Evolutionary conservation across 129 eudicot genomes (phyloP), one percentile per base, ranked within the genome.

Genomic region (Escallonia herrerae): DNA sequence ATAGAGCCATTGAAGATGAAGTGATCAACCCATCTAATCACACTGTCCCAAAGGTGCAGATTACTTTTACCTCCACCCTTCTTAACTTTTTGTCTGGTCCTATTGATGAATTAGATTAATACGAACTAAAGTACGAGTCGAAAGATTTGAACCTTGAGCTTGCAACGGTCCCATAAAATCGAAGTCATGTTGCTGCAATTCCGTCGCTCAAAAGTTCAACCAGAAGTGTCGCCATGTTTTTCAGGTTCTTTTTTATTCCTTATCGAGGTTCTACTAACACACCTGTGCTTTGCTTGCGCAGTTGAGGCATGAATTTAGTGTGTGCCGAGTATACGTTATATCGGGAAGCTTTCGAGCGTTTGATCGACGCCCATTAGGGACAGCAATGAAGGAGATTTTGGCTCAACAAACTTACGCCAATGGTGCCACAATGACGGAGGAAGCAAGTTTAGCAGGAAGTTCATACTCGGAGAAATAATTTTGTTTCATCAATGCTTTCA

Each of bases 261-360:
- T 53, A 11, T 11, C 3, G n/a, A 51, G 5, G 2, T 53, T 12
- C 22, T 53, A 22, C 33, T 22, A 22, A 22, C 33, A 22, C 33
- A 22, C 33, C 33, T 0, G 33, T 22, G 33, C 33, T 22, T 22
- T 22, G 33, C 33, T 3, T 61, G n/a, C 65, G 82, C 91, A 87
- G 95, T 63, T 84, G 67, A 79, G 81, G 64, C 74, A 84, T 43
- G 95, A 87, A 62, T 6, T 84, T 60, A 79, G 86, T 63, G 14
- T 87, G 37, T 87, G 95, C 42, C 49, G 95, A 66, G 83, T 87
- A 40, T 88, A 88, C 63, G 80, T 84, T 13, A 79, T 77, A 14
- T 84, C 96, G n/a, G 88, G 90, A 53, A 74, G 82, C 40, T 68
- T 66, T 43, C 74, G 89, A 61, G 80, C 89, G 43, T 88, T 88